These are phyloP conservation scores for Agaricus sinodeliciosus DNA, from an alignment of 768 basidiomycete genomes.

Conservation along the genomic window DNA sequence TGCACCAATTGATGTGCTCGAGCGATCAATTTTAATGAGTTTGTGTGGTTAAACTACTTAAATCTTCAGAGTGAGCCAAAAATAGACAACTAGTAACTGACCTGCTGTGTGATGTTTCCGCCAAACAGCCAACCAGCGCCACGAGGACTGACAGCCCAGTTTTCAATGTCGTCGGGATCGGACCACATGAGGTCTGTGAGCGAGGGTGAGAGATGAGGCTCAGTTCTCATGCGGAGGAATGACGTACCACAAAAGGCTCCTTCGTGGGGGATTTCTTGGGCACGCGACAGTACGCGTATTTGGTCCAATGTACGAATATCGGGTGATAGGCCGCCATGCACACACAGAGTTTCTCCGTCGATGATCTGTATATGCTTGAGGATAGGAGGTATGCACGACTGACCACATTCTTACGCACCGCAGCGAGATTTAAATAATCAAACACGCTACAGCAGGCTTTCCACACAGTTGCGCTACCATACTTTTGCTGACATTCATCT, in stretches of 20 bases:
- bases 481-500: slow-evolving; percentile 99
- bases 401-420: slow-evolving; percentile 42
- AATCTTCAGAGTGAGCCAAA: neutral
- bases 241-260: slow-evolving; percentile 89
- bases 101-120: slow-evolving; percentile 78
- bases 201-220: neutral
- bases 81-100: slow-evolving; percentile 20
- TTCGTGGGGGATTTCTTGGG: slow-evolving; percentile 98
- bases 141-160: slow-evolving; percentile 94
- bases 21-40: slow-evolving; percentile 81
- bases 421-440: slow-evolving; percentile 91
- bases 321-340: slow-evolving; percentile 94
- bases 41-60: slow-evolving; percentile 79
- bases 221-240: neutral
- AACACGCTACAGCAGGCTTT: slow-evolving; percentile 96
- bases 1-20: slow-evolving; percentile 96
- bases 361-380: slow-evolving; percentile 60
- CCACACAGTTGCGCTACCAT: slow-evolving; percentile 93
- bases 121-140: slow-evolving; percentile 97
- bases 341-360: slow-evolving; percentile 87
- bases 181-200: slow-evolving; percentile 95
- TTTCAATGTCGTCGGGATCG: slow-evolving; percentile 91
- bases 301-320: slow-evolving; percentile 95
- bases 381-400: neutral
- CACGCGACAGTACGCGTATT: slow-evolving; percentile 84